Conservation (phyloP, 306 rosid genomes). For the Fragaria vesca region DNA sequence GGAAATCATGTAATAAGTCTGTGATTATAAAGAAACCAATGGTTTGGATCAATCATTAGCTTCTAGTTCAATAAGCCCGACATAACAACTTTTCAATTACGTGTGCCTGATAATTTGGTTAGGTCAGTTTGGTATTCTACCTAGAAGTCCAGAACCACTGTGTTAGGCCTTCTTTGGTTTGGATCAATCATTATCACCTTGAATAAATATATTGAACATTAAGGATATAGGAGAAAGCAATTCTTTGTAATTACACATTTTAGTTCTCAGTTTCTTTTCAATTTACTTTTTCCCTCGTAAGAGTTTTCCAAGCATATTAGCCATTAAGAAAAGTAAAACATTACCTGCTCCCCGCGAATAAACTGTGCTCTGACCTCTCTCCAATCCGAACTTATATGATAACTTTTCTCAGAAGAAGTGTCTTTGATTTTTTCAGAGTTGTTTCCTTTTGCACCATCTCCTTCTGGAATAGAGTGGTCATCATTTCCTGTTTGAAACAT, state of each 20-base stretch:
- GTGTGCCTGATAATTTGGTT: background rate
- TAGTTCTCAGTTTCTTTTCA: background rate
- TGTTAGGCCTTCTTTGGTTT: background rate
- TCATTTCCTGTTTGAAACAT: constrained; percentile 55
- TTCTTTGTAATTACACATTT: background rate
- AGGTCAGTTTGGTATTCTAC: background rate
- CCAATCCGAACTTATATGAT: constrained; percentile 62
- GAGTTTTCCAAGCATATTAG: constrained; percentile 10
- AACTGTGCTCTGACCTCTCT: constrained; percentile 95
- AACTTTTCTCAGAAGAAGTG: constrained; percentile 47
- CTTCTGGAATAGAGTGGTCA: constrained; percentile 71
- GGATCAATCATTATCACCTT: background rate
- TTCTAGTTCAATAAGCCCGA: background rate
- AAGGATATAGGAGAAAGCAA: background rate
- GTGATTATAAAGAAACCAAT: background rate
- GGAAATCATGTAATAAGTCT: background rate
- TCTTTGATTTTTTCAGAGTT: constrained; percentile 52
- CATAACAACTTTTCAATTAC: background rate
- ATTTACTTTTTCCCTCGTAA: background rate
- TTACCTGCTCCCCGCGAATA: constrained; percentile 75
- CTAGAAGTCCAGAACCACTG: background rate
- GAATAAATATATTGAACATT: background rate
- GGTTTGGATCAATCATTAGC: background rate
- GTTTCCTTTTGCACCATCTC: constrained; percentile 58
- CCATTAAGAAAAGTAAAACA: constrained; percentile 25